Evolutionary conservation across 768 basidiomycete genomes (phyloP).

Genomic region (Clitopilus passeckerianus): DNA sequence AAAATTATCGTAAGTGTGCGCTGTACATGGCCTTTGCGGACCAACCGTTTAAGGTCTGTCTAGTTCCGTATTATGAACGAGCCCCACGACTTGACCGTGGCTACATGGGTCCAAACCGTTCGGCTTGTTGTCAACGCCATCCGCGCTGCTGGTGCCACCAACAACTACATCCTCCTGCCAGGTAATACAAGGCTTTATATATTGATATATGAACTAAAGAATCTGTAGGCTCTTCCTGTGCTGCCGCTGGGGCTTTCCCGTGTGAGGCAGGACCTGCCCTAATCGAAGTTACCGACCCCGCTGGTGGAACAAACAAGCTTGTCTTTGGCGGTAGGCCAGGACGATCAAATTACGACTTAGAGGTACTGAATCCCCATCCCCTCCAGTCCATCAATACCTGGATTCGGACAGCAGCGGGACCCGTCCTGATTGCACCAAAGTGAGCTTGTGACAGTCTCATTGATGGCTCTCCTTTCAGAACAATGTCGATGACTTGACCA

Average conservation of each 20-base stretch:
- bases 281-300: slow-evolving; percentile 32
- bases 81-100: slow-evolving; percentile 47
- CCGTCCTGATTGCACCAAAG: slow-evolving; percentile 25
- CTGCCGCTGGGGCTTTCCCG: slow-evolving; percentile 25
- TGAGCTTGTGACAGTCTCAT: too few species aligned
- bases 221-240: slow-evolving; percentile 19
- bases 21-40: neutral
- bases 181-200: slow-evolving; percentile 20
- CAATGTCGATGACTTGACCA: slow-evolving; percentile 38
- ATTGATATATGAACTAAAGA: too few species aligned
- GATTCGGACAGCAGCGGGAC: slow-evolving; percentile 47
- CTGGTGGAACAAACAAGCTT: slow-evolving; percentile 35
- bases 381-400: slow-evolving; percentile 51
- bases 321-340: slow-evolving; percentile 37
- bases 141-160: slow-evolving; percentile 47
- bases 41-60: neutral
- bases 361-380: neutral
- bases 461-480: slow-evolving; percentile 18
- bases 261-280: slow-evolving; percentile 43
- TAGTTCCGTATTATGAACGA: slow-evolving; percentile 48
- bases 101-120: slow-evolving; percentile 40
- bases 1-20: slow-evolving; percentile 34
- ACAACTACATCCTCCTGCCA: slow-evolving; percentile 52
- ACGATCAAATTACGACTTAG: neutral
- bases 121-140: slow-evolving; percentile 58